Percentiles rank a stretch among this genome's conserved stretches.
Conservation (phyloP, 2,329 filamentous ascomycete genomes). For the Fusarium metavorans region DNA sequence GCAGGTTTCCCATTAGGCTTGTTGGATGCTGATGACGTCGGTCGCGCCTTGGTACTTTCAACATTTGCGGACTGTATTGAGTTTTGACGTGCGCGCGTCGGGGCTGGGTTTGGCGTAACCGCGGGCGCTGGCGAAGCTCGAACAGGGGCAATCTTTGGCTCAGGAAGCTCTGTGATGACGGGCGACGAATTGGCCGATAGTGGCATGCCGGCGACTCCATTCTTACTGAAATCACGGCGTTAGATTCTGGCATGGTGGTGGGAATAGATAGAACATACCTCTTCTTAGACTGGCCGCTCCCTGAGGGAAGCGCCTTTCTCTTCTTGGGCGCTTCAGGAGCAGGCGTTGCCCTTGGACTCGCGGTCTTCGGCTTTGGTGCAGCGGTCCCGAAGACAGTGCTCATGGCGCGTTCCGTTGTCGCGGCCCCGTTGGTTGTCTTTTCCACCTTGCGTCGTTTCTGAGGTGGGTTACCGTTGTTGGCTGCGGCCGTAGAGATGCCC, state of each 20-base stretch:
- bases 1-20: slow-evolving; percentile 67
- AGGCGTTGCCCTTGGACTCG: slow-evolving; percentile 78
- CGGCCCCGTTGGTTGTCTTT: slow-evolving; percentile 65
- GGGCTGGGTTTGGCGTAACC: slow-evolving; percentile 69
- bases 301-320: slow-evolving; percentile 72
- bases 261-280: slow-evolving; percentile 66
- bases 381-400: slow-evolving; percentile 66
- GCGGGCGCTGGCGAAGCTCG: slow-evolving; percentile 71
- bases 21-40: slow-evolving; percentile 70
- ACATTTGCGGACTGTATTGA: slow-evolving; percentile 69
- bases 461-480: slow-evolving; percentile 67
- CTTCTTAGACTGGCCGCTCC: slow-evolving; percentile 81
- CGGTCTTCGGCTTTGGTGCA: slow-evolving; percentile 67
- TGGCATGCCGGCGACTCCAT: slow-evolving; percentile 66
- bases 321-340: slow-evolving; percentile 78
- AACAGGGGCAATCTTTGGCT: slow-evolving; percentile 61
- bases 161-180: slow-evolving; percentile 75
- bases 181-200: slow-evolving; percentile 82
- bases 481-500: slow-evolving; percentile 70
- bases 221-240: slow-evolving; percentile 46
- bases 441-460: slow-evolving; percentile 87
- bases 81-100: slow-evolving; percentile 81
- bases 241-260: slow-evolving; percentile 13
- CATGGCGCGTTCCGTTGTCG: slow-evolving; percentile 75
- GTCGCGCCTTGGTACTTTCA: slow-evolving; percentile 66